These are phyloP conservation scores for Alternaria gansuensis DNA, from an alignment of 2,329 filamentous ascomycete species.

Conservation along the genomic window DNA sequence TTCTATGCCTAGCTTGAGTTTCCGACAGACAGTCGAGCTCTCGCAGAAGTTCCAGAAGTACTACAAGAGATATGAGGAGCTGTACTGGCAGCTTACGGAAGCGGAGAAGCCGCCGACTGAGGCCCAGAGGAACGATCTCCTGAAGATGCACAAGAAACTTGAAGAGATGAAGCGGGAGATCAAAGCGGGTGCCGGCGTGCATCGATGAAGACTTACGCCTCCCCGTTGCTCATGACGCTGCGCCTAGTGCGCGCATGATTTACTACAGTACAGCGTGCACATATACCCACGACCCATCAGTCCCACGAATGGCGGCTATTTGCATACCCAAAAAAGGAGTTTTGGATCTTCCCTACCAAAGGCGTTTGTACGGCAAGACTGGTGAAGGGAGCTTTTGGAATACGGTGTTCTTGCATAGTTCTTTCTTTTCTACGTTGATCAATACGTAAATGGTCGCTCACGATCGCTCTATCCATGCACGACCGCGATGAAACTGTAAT, in stretches of 20 bases:
- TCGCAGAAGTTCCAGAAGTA: slow-evolving; percentile 65
- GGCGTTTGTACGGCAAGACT: slow-evolving; percentile 19
- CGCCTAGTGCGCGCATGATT: slow-evolving; percentile 23
- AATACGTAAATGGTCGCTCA: slow-evolving; percentile 12
- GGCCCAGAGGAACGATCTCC: slow-evolving; percentile 62
- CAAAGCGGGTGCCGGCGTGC: slow-evolving; percentile 47
- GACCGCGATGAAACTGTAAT: slow-evolving; percentile 28
- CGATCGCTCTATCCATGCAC: slow-evolving; percentile 19
- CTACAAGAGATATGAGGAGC: slow-evolving; percentile 65
- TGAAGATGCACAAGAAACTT: slow-evolving; percentile 63
- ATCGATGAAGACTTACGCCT: slow-evolving; percentile 30
- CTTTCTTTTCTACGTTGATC: slow-evolving; percentile 11
- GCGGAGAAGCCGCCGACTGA: slow-evolving; percentile 55
- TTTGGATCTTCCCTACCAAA: slow-evolving; percentile 17
- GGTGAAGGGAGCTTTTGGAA: slow-evolving; percentile 24
- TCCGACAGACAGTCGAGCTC: slow-evolving; percentile 57
- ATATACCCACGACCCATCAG: slow-evolving; percentile 32
- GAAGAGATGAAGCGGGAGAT: slow-evolving; percentile 68
- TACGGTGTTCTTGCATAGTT: slow-evolving; percentile 21
- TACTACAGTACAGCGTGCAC: slow-evolving; percentile 29
- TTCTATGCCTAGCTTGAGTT: slow-evolving; percentile 50
- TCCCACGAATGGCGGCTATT: slow-evolving; percentile 23
- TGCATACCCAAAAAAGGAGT: slow-evolving; percentile 33
- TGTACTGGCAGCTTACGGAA: slow-evolving; percentile 61
- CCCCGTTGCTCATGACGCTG: slow-evolving; percentile 12